Percentiles rank a stretch among this genome's conserved stretches.
Evolutionary conservation across 2,329 filamentous ascomycete species (phyloP).

Genomic region (Alternaria sp.): DNA sequence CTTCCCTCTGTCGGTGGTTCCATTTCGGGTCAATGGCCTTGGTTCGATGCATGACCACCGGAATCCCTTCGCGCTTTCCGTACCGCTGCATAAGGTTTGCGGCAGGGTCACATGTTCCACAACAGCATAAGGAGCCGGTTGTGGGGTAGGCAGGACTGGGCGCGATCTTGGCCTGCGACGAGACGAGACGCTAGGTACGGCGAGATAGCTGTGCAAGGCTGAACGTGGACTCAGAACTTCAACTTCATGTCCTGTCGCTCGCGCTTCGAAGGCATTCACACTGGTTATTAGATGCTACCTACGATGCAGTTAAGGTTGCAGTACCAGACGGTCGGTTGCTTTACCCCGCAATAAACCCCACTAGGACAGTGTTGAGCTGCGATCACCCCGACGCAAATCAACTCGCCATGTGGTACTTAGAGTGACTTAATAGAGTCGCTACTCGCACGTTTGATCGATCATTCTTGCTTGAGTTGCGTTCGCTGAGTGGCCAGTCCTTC

Average conservation of each 20-base stretch:
- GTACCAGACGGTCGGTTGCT: slow-evolving; percentile 15
- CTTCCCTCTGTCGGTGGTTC: neutral
- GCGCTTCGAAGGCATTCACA: neutral
- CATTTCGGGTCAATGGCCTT: slow-evolving; percentile 6
- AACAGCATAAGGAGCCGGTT: slow-evolving; percentile 5
- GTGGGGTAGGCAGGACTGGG: slow-evolving; percentile 15
- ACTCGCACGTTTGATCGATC: neutral
- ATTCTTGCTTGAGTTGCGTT: neutral
- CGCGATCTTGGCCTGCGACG: neutral
- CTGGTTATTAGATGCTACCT: neutral
- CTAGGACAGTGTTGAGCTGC: slow-evolving; percentile 30
- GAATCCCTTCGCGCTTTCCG: neutral
- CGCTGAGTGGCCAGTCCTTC: neutral
- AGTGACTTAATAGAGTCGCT: neutral
- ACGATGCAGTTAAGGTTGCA: neutral
- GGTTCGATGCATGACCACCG: neutral
- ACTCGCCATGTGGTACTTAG: slow-evolving; percentile 13
- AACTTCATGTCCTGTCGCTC: neutral
- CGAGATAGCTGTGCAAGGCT: slow-evolving; percentile 7
- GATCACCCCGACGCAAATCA: slow-evolving; percentile 19
- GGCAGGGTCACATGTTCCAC: slow-evolving; percentile 3
- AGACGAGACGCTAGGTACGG: slow-evolving; percentile 4
- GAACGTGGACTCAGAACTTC: neutral
- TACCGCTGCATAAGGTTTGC: neutral
- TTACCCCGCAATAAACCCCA: slow-evolving; percentile 36